Conservation (phyloP, 2,329 filamentous ascomycete genomes). For the Aureobasidium zeae region DNA sequence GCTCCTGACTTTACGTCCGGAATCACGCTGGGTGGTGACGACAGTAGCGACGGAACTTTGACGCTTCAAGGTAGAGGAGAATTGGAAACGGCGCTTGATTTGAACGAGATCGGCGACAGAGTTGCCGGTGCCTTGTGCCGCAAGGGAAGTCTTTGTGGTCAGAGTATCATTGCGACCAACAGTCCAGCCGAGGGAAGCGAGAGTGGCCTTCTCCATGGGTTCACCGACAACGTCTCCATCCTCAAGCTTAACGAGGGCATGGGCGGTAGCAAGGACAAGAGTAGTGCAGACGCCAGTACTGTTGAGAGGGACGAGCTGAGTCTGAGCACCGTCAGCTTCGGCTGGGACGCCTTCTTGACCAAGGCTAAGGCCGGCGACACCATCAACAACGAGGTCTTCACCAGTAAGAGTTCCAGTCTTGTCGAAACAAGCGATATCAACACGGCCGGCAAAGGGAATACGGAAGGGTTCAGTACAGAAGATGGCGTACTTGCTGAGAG, state of each 20-base stretch:
- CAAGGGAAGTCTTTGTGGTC: conserved; percentile 51
- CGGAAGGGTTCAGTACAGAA: conserved; percentile 99
- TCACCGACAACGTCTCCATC: conserved; percentile 96
- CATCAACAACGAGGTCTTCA: conserved; percentile 93
- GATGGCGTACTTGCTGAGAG: conserved; percentile 88
- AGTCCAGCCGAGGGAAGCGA: conserved; percentile 81
- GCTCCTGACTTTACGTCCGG: conserved; percentile 65
- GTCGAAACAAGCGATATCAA: conserved; percentile 96
- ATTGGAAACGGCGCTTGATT: conserved; percentile 94
- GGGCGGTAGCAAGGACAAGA: conserved; percentile 85
- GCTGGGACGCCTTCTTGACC: conserved; percentile 54
- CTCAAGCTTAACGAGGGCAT: conserved; percentile 90
- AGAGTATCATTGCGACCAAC: conserved; percentile 85
- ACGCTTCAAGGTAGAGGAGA: conserved; percentile 90
- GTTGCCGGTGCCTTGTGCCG: conserved; percentile 34
- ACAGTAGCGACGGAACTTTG: conserved; percentile 91
- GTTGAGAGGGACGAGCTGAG: conserved; percentile 61
- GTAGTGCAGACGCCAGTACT: conserved; percentile 72
- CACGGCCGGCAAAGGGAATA: conserved; percentile 89
- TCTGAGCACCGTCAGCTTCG: conserved; percentile 75
- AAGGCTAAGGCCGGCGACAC: conserved; percentile 80
- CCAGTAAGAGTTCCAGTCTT: conserved; percentile 96
- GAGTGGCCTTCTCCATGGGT: conserved; percentile 96
- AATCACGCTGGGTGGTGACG: conserved; percentile 59
- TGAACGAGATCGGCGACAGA: conserved; percentile 67